phyloP scores from a whole-genome alignment of 1,284 basidiomycete species.

The Grifola frondosa region DNA sequence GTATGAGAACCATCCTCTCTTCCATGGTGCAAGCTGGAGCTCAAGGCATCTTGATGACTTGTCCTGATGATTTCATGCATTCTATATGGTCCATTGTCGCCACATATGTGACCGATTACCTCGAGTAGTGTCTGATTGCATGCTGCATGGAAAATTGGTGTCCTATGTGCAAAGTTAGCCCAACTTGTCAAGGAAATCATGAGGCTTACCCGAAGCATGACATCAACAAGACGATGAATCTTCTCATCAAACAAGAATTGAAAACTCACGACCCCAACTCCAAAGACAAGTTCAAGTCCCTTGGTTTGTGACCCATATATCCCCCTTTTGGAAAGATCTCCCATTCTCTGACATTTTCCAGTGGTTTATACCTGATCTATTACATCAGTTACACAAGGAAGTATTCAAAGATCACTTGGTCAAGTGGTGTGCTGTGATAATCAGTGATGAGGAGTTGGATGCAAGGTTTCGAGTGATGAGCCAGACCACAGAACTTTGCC shows the following conservation, averaged over 20 bases:
- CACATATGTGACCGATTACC: slow-evolving; percentile 24
- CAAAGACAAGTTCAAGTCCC: slow-evolving; percentile 24
- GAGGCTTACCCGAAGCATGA: slow-evolving; percentile 5
- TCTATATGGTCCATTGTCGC: slow-evolving; percentile 22
- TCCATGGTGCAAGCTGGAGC: slow-evolving; percentile 19
- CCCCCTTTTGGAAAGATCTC: slow-evolving; percentile 31
- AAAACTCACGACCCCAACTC: too few species aligned
- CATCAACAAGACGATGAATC: background rate
- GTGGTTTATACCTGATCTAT: slow-evolving; percentile 29
- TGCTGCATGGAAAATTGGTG: slow-evolving; percentile 25
- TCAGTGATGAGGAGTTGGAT: slow-evolving; percentile 23
- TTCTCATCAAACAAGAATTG: background rate
- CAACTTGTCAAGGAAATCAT: slow-evolving; percentile 8
- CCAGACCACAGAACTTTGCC: slow-evolving; percentile 12
- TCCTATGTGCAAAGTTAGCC: slow-evolving; percentile 15
- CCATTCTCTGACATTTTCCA: slow-evolving; percentile 27
- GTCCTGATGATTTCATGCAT: slow-evolving; percentile 22
- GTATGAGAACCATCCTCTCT: slow-evolving; percentile 21
- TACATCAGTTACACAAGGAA: slow-evolving; percentile 34
- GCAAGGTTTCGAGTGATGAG: slow-evolving; percentile 18
- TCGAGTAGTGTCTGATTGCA: slow-evolving; percentile 26
- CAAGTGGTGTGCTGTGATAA: slow-evolving; percentile 22
- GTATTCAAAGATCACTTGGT: slow-evolving; percentile 33
- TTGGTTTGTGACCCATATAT: slow-evolving; percentile 16
- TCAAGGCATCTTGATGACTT: slow-evolving; percentile 22